Evolutionary conservation across 208 protist genomes (phyloP).

Genomic region (Leishmania turanica): DNA sequence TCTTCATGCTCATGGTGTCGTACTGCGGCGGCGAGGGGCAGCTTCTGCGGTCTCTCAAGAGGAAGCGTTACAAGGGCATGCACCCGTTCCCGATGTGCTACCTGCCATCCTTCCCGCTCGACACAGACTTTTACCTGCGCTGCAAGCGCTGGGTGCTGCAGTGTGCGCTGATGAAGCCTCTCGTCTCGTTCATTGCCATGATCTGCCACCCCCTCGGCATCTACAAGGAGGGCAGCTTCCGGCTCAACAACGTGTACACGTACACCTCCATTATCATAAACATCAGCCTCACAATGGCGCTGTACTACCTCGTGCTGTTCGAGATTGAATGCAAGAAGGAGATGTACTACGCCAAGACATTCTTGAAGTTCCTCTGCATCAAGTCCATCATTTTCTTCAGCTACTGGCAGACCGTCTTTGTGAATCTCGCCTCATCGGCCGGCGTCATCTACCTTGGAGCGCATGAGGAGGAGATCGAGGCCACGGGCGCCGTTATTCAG

Average conservation of each 20-base stretch:
- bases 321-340: slow-evolving; percentile 82
- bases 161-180: slow-evolving; percentile 87
- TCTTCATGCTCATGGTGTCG: slow-evolving; percentile 90
- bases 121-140: slow-evolving; percentile 79
- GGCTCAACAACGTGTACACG: slow-evolving; percentile 72
- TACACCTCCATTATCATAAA: slow-evolving; percentile 88
- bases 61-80: slow-evolving; percentile 72
- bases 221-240: slow-evolving; percentile 74
- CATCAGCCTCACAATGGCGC: slow-evolving; percentile 71
- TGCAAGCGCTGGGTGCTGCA: slow-evolving; percentile 92
- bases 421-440: slow-evolving; percentile 52
- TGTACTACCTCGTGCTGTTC: slow-evolving; percentile 92
- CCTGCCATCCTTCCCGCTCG: slow-evolving; percentile 60
- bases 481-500: slow-evolving; percentile 60
- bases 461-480: slow-evolving; percentile 44
- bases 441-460: slow-evolving; percentile 57
- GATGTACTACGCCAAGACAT: slow-evolving; percentile 81
- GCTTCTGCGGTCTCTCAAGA: slow-evolving; percentile 78
- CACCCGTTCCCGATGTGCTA: slow-evolving; percentile 80
- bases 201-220: slow-evolving; percentile 60
- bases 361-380: slow-evolving; percentile 89
- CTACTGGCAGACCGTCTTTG: slow-evolving; percentile 83
- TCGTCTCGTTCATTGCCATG: slow-evolving; percentile 72
- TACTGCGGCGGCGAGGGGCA: slow-evolving; percentile 88
- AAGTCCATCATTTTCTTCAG: slow-evolving; percentile 92